Base-by-base conservation (phyloP, 495 filamentous ascomycete species). In the Viridothelium virens region DNA sequence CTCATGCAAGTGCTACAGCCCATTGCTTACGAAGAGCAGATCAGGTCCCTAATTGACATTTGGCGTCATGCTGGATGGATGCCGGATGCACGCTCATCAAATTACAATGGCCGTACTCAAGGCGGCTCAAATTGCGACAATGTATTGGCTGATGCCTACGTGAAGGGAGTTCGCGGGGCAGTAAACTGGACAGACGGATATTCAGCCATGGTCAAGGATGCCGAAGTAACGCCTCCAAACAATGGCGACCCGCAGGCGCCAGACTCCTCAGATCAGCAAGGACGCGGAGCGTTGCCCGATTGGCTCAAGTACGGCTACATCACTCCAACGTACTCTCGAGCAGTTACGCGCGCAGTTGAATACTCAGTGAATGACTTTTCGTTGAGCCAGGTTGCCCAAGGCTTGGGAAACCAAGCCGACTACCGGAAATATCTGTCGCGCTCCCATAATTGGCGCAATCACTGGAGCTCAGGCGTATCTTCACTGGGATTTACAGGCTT, bases 71-170 rank as follows among this genome's bases (percentile, higher is more conserved):
- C 88, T 11, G 88, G 88, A 9, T 90, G 81, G 69, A 65, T 76
- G 61, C 74, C 74, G 0, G 75, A 77, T 64, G 75, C 70, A 14
- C 70, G 75, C 4, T 76, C 75, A 3, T 86, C 83, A 12, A 88
- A 90, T 73, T 90, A 82, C 75, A 91, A 89, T 67, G 88, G 88
- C 56, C 80, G 83, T 12, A 82, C 81, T 1, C 88, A 91, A 76
- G 90, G 88, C 6, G 89, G 89, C 7, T 89, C 84, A 6, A 90
- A 90, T 68, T 84, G 84, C 1, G 89, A 91, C 73, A 89, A 88
- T 67, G 79, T 91, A 7, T 81, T 91, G 34, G 89, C 88, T 0
- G 89, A 91, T 70, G 87, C 88, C 1, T 91, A 86, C 67, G 83
- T 91, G 41, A 91, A 91, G 66, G 86, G 87, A 1, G 83, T 91